Evolutionary conservation across 768 basidiomycete species (phyloP), one percentile per base, ranked within the genome.

Genomic region (Naganishia friedmannii): DNA sequence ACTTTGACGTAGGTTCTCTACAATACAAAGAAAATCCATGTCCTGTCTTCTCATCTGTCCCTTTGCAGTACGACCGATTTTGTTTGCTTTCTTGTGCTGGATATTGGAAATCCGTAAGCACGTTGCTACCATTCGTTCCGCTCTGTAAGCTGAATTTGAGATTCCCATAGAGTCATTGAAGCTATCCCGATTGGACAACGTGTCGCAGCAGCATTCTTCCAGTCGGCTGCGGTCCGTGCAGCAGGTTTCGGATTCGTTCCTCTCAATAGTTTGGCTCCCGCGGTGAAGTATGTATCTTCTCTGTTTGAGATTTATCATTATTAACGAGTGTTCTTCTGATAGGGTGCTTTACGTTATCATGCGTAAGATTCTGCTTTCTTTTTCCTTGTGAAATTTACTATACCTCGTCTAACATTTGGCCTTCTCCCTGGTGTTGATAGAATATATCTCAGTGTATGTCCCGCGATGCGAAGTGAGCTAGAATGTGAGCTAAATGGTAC

Each of bases 31-130:
- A n/a, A 6, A 8, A 45, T 19, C 45, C 13, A 37, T 57, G 17
- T 51, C 46, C 29, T 42, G 29, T 42, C 42, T 37, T 28, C 29
- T 53, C 26, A 34, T 28, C 15, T 21, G 51, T 37, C 57, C 71
- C 71, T 58, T 71, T 51, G 15, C 69, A 93, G 92, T 51, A 75
- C 84, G 68, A 88, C 88, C 37, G 94, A 98, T 82, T 97, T 91
- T 89, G 85, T 93, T 72, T 90, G 86, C 80, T 95, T 97, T 83
- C 82, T 95, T 76, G 85, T 96, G 3, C 83, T 96, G 39, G 93
- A 97, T 76, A 88, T 97, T 51, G 89, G 91, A 6, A 51, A 58
- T 46, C 68, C 56, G 56, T 46, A 31, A 21, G 55, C 34, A 7
- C 26, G 3, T 21, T 45, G 34, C 32, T 60, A 8, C 3, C n/a